Conservation (phyloP, 2,329 filamentous ascomycete genomes). For the Cytospora chrysosperma region DNA sequence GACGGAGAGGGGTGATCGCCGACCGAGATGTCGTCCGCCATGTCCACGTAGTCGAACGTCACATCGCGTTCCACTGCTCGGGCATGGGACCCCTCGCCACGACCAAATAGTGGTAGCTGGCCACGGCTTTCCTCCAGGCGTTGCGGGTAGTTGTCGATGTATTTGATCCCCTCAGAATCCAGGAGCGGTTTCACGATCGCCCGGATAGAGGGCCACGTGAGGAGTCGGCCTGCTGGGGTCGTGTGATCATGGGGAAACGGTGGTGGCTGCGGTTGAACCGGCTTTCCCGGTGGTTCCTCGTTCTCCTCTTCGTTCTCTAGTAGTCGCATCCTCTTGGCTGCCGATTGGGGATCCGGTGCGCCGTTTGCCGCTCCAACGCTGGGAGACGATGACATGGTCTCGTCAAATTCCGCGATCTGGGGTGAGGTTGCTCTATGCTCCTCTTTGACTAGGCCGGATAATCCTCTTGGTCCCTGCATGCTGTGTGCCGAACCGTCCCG, state of each 20-base stretch:
- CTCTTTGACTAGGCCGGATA: not conserved
- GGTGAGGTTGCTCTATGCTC: conserved; percentile 7
- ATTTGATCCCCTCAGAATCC: conserved; percentile 49
- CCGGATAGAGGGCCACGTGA: conserved; percentile 70
- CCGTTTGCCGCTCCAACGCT: conserved; percentile 10
- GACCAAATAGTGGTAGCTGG: conserved; percentile 71
- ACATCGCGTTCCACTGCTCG: conserved; percentile 48
- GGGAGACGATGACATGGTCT: conserved; percentile 12
- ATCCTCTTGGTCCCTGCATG: not conserved
- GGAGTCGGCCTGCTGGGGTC: conserved; percentile 79
- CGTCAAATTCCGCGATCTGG: conserved; percentile 9
- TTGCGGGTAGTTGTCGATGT: conserved; percentile 72
- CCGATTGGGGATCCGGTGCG: conserved; percentile 21
- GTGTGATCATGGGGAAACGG: conserved; percentile 84
- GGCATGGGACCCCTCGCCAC: conserved; percentile 70
- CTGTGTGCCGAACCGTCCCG: conserved; percentile 12
- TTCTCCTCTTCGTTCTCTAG: conserved; percentile 34
- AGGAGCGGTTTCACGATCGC: conserved; percentile 57
- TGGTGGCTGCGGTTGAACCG: conserved; percentile 58
- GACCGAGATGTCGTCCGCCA: conserved; percentile 44
- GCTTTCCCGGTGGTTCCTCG: conserved; percentile 29
- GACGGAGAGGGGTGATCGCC: conserved; percentile 55
- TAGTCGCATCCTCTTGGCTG: conserved; percentile 33
- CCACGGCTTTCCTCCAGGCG: conserved; percentile 72
- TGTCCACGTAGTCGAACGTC: conserved; percentile 41